phyloP scores from a whole-genome alignment of 2,329 filamentous ascomycete genomes.

The Didymella arachidicola region DNA sequence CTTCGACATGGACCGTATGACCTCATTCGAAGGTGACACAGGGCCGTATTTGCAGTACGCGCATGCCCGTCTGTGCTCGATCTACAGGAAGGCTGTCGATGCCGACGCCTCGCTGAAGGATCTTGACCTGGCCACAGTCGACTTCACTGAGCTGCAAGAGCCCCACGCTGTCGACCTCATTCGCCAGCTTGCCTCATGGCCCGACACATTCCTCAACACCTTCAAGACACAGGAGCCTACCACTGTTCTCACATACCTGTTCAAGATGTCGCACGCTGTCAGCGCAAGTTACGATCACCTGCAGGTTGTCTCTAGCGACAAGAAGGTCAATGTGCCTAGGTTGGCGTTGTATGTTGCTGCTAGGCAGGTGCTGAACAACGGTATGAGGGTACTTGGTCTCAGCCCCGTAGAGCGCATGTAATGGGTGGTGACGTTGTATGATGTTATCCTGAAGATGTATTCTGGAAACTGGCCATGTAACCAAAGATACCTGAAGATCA shows the following conservation, averaged over 20 bases:
- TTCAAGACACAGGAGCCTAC: conserved; percentile 82
- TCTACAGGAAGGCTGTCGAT: conserved; percentile 61
- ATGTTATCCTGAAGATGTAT: neutral
- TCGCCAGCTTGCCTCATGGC: conserved; percentile 81
- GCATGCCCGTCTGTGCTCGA: conserved; percentile 54
- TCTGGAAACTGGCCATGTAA: neutral
- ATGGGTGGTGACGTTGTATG: neutral
- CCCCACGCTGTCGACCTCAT: conserved; percentile 76
- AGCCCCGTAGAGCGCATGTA: conserved; percentile 72
- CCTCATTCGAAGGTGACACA: conserved; percentile 83
- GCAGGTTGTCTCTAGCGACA: conserved; percentile 81
- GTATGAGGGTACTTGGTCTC: conserved; percentile 82
- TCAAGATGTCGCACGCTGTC: conserved; percentile 84
- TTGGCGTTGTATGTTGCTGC: conserved; percentile 75
- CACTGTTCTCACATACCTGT: conserved; percentile 74
- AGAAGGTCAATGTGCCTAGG: conserved; percentile 72
- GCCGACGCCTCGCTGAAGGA: conserved; percentile 56
- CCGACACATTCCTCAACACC: conserved; percentile 83
- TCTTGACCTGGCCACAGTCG: conserved; percentile 70
- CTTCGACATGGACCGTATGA: conserved; percentile 84
- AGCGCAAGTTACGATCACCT: conserved; percentile 84
- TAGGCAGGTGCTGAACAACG: conserved; percentile 78
- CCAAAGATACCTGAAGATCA: conserved; percentile 13
- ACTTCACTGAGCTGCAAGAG: conserved; percentile 74
- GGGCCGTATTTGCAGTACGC: conserved; percentile 87